Conservation (phyloP, 2,329 filamentous ascomycete species). For the Talaromyces piceae region DNA sequence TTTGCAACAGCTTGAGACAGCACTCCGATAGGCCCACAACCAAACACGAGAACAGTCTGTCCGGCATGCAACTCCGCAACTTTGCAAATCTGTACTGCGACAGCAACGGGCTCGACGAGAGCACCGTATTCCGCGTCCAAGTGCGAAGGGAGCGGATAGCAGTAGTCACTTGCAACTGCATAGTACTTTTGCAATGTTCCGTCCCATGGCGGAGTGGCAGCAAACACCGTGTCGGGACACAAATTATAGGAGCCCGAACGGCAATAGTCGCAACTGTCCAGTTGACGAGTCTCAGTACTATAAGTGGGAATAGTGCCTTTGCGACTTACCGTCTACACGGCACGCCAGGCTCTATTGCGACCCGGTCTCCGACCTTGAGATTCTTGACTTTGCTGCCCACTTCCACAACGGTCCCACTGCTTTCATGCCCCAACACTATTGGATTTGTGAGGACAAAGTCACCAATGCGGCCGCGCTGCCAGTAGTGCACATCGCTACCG, state of each 20-base stretch:
- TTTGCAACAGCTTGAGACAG: conserved; percentile 42
- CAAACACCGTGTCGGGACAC: conserved; percentile 40
- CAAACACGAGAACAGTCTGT: conserved; percentile 43
- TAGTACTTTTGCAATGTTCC: conserved; percentile 47
- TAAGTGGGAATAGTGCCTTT: neutral
- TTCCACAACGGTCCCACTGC: neutral
- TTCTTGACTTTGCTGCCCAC: conserved; percentile 25
- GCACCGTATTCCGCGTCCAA: conserved; percentile 47
- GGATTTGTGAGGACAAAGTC: conserved; percentile 1
- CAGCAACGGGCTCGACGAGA: conserved; percentile 47
- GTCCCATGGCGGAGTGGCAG: conserved; percentile 44
- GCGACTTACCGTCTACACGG: conserved; percentile 26
- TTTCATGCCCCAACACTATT: conserved; percentile 1
- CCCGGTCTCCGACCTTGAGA: conserved; percentile 38
- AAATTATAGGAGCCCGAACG: conserved; percentile 36
- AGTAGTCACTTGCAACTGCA: conserved; percentile 40
- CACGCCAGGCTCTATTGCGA: conserved; percentile 45
- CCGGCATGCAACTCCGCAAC: conserved; percentile 34
- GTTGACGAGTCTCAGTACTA: neutral
- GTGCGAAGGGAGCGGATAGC: conserved; percentile 40
- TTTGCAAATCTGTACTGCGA: conserved; percentile 44
- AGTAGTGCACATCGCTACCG: conserved; percentile 3
- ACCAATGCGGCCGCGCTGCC: conserved; percentile 1
- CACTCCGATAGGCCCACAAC: conserved; percentile 45
- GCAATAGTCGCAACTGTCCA: conserved; percentile 35